These are phyloP conservation scores for Aspergillus cristatus DNA, from an alignment of 495 filamentous ascomycete species.

Conservation along the genomic window DNA sequence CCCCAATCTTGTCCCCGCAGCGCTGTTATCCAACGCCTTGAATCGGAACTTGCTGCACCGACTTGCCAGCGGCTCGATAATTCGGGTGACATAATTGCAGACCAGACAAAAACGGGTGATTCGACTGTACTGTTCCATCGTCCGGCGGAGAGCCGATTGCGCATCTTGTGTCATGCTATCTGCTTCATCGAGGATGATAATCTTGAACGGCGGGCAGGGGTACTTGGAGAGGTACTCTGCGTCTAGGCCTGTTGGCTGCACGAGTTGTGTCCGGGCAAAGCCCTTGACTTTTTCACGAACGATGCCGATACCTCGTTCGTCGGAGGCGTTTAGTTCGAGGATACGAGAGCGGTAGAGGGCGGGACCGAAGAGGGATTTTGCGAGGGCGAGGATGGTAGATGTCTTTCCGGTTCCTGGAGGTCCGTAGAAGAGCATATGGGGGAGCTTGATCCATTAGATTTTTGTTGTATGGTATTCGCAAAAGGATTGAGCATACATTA, in stretches of 20 bases:
- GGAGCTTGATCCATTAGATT: constrained; percentile 49
- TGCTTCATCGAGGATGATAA: constrained; percentile 96
- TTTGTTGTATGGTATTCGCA: background rate
- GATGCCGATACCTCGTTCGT: constrained; percentile 95
- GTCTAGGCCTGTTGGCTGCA: no score
- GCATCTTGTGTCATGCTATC: constrained; percentile 98
- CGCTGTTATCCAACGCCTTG: constrained; percentile 83
- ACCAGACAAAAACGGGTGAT: constrained; percentile 97
- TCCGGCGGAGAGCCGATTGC: constrained; percentile 91
- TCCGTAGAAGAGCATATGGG: constrained; percentile 99
- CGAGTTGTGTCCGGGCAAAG: no score
- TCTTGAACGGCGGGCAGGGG: constrained; percentile 53
- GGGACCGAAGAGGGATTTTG: constrained; percentile 95
- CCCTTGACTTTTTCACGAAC: constrained; percentile 93
- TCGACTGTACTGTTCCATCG: constrained; percentile 92
- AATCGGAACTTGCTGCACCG: constrained; percentile 95
- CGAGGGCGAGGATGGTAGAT: constrained; percentile 92
- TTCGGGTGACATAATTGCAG: constrained; percentile 96
- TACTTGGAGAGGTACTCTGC: no score
- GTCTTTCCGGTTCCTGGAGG: constrained; percentile 97
- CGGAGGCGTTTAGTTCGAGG: constrained; percentile 96
- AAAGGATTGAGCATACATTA: constrained; percentile 48
- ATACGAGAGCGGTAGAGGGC: constrained; percentile 90
- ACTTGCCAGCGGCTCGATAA: constrained; percentile 91
- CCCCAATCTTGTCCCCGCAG: constrained; percentile 62